phyloP scores from a whole-genome alignment of 2,329 filamentous ascomycete species.

The Pyrenophora graminea region DNA sequence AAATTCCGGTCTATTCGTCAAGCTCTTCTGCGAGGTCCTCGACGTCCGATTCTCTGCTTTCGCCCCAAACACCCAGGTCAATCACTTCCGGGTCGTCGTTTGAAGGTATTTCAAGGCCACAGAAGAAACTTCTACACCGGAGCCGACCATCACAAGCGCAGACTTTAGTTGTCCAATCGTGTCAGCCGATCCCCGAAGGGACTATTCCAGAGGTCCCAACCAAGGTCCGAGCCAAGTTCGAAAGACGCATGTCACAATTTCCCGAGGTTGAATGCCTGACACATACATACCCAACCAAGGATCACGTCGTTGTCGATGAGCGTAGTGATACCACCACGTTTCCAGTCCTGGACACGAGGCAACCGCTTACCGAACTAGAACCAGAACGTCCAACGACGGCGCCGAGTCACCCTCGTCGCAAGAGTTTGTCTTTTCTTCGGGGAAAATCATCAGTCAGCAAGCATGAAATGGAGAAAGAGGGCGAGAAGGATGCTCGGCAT shows the following conservation, averaged over 20 bases:
- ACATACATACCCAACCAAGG: conserved; percentile 40
- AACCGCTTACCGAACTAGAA: conserved; percentile 23
- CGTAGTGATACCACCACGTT: conserved; percentile 4
- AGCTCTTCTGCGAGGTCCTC: conserved; percentile 13
- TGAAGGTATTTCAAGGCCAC: conserved; percentile 25
- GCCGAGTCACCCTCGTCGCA: conserved; percentile 28
- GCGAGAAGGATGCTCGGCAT: conserved; percentile 18
- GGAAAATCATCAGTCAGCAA: conserved; percentile 33
- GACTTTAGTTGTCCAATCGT: conserved; percentile 38
- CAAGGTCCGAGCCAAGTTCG: conserved; percentile 43
- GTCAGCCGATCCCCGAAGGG: conserved; percentile 34
- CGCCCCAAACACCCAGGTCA: conserved; percentile 30
- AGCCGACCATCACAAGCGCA: conserved; percentile 33
- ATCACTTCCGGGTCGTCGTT: conserved; percentile 23
- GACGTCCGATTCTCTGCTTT: conserved; percentile 14
- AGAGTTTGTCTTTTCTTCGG: conserved; percentile 39
- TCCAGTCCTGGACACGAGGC: conserved; percentile 15
- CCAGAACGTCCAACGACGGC: conserved; percentile 28
- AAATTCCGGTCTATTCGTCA: conserved; percentile 15
- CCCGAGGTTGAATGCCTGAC: conserved; percentile 46
- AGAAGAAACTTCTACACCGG: conserved; percentile 41
- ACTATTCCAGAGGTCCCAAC: conserved; percentile 42
- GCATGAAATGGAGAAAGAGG: conserved; percentile 15
- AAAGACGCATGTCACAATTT: conserved; percentile 39
- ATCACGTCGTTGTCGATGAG: conserved; percentile 26